Base-by-base conservation (phyloP, 306 rosid genomes). In the Quercus agrifolia region DNA sequence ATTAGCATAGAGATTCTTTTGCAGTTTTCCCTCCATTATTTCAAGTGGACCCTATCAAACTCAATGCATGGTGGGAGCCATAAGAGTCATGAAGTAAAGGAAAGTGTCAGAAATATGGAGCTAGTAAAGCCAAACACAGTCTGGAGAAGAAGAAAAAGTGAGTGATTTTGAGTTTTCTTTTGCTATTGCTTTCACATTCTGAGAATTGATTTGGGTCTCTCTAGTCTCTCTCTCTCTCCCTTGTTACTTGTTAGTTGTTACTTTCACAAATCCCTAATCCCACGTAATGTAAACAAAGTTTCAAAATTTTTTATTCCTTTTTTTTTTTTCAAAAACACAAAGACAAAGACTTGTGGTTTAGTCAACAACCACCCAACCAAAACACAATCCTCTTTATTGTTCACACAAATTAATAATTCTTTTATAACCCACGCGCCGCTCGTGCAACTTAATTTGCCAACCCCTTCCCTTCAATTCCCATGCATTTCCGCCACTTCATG, bases 361-460 rank as follows among this genome's bases (percentile, higher is more conserved):
- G 85, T 81, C 84, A 85, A 82, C 73, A 82, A 72, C 71, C 33
- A 75, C 52, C 75, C 75, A 67, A 25, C 35, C 31, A 25, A 27
- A 61, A 25, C 68, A 5, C 35, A 23, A 3, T 18, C 49, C 3
- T 17, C 46, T 57, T 27, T 8, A 3, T 31, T 6, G 3, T 14
- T 18, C 21, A 11, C 25, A 21, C 61, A 20, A 41, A 5, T 41
- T 59, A 5, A 35, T 5, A 35, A 5, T 35, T 5, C 7, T 35
- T 35, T 35, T 6, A 5, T 35, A 6, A 35, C 0, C 41, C 41
- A 35, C 41, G 41, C 41, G 41, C 41, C 41, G 5, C 38, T 5
- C 38, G 38, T 6, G 38, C 38, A 5, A 33, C 38, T 1, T 0
- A 33, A 33, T 33, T 33, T 5, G 13, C 68, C 31, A 46, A 69